A percentile compares a stretch with the other conserved stretches of the same genome.
Evolutionary conservation across 83 land plant species (phyloP).

Genomic region (Thuja plicata): DNA sequence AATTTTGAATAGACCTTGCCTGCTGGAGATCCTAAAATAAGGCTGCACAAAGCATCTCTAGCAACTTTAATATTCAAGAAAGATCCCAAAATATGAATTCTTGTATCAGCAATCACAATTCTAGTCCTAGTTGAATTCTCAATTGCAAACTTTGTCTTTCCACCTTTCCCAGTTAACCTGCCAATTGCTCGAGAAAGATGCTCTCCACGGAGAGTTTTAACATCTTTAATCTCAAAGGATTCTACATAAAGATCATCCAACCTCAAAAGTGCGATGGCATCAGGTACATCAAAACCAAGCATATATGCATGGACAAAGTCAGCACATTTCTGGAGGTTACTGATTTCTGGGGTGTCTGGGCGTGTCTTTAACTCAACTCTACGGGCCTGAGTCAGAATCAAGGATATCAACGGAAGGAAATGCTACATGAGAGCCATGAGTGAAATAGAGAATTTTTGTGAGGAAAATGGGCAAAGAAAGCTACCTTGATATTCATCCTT

Average conservation of each 20-base stretch:
- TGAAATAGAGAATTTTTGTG: neutral
- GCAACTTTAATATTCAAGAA: constrained; percentile 85
- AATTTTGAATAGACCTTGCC: constrained; percentile 95
- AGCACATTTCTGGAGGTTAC: constrained; percentile 89
- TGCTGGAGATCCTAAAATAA: constrained; percentile 93
- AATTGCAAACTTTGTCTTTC: constrained; percentile 92
- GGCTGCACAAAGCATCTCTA: constrained; percentile 90
- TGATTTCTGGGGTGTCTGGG: constrained; percentile 82
- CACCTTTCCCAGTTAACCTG: constrained; percentile 90
- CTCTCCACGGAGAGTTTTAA: constrained; percentile 89
- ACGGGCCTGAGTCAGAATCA: constrained; percentile 43
- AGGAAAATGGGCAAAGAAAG: neutral
- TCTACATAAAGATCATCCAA: constrained; percentile 91
- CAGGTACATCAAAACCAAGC: constrained; percentile 83
- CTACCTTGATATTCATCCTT: constrained; percentile 74
- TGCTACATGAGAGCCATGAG: neutral
- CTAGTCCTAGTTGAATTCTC: constrained; percentile 93
- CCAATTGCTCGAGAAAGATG: constrained; percentile 98
- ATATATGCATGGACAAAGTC: constrained; percentile 93
- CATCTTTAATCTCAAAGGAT: constrained; percentile 96
- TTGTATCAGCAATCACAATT: constrained; percentile 88
- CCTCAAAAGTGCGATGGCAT: constrained; percentile 83
- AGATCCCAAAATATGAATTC: constrained; percentile 87
- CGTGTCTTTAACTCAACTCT: constrained; percentile 89
- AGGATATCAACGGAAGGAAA: neutral